A percentile compares a stretch with the other conserved stretches of the same genome.
These are phyloP conservation scores for Inga leiocalycina DNA, from an alignment of 306 rosid genomes.

Conservation along the genomic window DNA sequence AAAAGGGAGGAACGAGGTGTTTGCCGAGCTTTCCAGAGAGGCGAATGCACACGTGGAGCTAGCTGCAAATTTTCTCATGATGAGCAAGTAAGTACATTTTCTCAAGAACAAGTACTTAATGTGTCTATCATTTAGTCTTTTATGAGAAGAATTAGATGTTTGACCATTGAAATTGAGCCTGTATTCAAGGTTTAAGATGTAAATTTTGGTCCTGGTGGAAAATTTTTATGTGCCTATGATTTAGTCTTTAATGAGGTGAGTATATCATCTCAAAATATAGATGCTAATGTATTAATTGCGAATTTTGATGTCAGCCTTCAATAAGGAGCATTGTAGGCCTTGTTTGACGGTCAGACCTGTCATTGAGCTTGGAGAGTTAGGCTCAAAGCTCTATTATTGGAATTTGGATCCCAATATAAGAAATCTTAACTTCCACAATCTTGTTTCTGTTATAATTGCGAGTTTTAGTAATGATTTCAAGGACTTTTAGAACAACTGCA, in stretches of 20 bases:
- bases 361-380: no score
- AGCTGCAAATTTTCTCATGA: slow-evolving; percentile 91
- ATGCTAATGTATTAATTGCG: no score
- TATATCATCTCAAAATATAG: background rate
- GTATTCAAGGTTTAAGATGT: background rate
- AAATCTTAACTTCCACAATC: no score
- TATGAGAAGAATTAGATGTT: no score
- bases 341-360: background rate
- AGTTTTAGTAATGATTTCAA: slow-evolving; percentile 1
- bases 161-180: background rate
- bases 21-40: slow-evolving; percentile 92
- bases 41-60: slow-evolving; percentile 91
- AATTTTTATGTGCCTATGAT: no score
- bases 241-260: no score
- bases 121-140: background rate
- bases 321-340: background rate
- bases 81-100: slow-evolving; percentile 58
- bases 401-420: no score
- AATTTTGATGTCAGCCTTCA: background rate
- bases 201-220: no score
- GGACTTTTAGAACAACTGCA: background rate
- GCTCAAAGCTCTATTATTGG: no score
- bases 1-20: slow-evolving; percentile 93
- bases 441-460: background rate
- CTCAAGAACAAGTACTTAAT: background rate